Percentiles rank a stretch among this genome's conserved stretches.
Conservation (phyloP, 352 stramenopile genomes). For the Elongisporangium anandrum region DNA sequence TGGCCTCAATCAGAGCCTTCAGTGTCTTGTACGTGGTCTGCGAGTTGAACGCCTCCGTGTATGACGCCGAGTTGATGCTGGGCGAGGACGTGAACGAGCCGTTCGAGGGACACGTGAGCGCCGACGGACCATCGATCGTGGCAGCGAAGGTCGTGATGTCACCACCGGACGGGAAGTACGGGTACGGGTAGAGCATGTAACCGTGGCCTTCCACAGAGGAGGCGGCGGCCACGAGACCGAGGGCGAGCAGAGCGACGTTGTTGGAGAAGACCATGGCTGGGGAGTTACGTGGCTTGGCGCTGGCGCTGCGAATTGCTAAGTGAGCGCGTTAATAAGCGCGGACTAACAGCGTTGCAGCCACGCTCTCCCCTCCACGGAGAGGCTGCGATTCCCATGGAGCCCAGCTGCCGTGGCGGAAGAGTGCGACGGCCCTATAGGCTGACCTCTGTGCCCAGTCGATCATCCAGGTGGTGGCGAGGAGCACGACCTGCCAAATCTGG, state of each 20-base stretch:
- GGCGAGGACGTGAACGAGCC: slow-evolving; percentile 17
- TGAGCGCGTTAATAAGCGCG: neutral
- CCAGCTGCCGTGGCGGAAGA: slow-evolving; percentile 1
- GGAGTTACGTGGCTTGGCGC: neutral
- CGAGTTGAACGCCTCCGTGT: slow-evolving; percentile 17
- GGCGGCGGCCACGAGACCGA: slow-evolving; percentile 7
- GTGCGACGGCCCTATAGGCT: neutral
- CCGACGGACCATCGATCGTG: slow-evolving; percentile 20
- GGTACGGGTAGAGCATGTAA: slow-evolving; percentile 17
- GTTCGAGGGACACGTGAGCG: slow-evolving; percentile 7
- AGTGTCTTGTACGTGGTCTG: slow-evolving; percentile 21
- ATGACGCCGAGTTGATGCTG: slow-evolving; percentile 18
- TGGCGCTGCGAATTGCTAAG: slow-evolving; percentile 11
- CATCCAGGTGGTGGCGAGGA: neutral
- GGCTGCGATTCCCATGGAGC: slow-evolving; percentile 5
- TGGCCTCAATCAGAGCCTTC: slow-evolving; percentile 18
- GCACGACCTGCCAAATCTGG: neutral
- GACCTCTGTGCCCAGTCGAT: neutral
- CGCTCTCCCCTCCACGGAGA: slow-evolving; percentile 4
- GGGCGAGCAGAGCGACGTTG: slow-evolving; percentile 8
- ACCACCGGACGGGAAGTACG: slow-evolving; percentile 20
- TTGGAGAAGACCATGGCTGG: slow-evolving; percentile 9
- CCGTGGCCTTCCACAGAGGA: slow-evolving; percentile 12
- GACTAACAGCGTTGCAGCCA: neutral
- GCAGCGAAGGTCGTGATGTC: slow-evolving; percentile 26